phyloP scores from a whole-genome alignment of 2,329 filamentous ascomycete genomes.

The Colletotrichum sp. region DNA sequence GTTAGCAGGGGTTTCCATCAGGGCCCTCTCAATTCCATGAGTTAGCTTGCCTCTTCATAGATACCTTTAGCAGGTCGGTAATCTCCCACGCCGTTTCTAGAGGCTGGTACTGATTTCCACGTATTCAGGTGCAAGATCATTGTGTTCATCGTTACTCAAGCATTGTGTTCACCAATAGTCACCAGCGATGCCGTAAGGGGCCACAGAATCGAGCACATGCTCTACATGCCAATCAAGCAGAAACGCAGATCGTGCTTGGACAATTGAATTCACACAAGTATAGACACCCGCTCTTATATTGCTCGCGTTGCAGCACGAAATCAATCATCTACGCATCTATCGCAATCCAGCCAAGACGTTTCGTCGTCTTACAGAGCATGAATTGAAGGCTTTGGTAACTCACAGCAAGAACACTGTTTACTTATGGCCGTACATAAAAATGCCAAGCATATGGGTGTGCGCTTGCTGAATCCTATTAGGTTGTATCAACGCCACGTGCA shows the following conservation, averaged over 20 bases:
- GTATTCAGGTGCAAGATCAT: background rate
- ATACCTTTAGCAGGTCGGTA: fast-evolving
- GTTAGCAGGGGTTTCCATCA: background rate
- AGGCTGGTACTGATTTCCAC: background rate
- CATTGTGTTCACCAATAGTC: background rate
- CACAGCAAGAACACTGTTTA: background rate
- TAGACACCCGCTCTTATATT: background rate
- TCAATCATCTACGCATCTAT: background rate
- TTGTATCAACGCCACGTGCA: background rate
- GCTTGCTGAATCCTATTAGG: background rate
- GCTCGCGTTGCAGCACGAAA: background rate
- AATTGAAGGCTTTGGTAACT: background rate
- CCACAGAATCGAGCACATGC: background rate
- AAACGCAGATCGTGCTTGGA: no score
- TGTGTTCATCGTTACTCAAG: background rate
- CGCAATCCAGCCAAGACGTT: background rate
- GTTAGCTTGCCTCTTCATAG: background rate
- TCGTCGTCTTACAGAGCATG: background rate
- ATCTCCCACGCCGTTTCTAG: fast-evolving
- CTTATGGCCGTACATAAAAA: background rate
- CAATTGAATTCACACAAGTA: no score
- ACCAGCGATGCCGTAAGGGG: background rate
- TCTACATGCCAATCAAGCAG: background rate
- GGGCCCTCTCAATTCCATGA: background rate
- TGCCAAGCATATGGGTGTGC: background rate